Evolutionary conservation across 345 rosid species (phyloP).

Genomic region (Salix arbutifolia): DNA sequence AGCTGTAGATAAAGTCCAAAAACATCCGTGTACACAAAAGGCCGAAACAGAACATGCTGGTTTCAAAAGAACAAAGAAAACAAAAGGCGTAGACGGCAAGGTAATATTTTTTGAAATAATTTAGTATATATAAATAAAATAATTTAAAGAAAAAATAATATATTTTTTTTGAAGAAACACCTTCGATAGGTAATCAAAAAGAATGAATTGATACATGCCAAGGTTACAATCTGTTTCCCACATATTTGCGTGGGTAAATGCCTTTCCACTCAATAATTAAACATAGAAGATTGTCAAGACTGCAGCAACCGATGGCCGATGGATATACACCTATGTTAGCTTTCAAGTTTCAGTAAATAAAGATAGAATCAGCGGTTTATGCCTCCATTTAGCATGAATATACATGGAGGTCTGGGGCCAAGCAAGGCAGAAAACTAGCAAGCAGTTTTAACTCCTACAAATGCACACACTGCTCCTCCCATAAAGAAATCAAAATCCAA

Average conservation of each 20-base stretch:
- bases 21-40: too few species aligned
- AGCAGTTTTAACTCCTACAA: slow-evolving; percentile 5
- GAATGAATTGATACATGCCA: neutral
- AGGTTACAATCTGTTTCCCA: neutral
- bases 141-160: too few species aligned
- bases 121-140: too few species aligned
- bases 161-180: too few species aligned
- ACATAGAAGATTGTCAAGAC: neutral
- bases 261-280: neutral
- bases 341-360: slow-evolving; percentile 17
- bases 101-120: too few species aligned
- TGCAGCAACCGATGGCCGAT: neutral
- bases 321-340: neutral
- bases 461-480: slow-evolving; percentile 10
- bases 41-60: too few species aligned
- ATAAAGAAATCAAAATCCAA: neutral
- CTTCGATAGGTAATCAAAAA: neutral
- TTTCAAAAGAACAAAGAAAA: neutral
- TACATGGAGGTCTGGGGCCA: slow-evolving; percentile 24
- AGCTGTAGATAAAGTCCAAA: neutral
- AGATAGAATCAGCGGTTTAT: slow-evolving; percentile 27
- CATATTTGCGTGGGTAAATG: neutral
- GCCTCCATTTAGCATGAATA: slow-evolving; percentile 27
- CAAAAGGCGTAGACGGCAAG: too few species aligned
- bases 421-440: slow-evolving; percentile 2